phyloP scores from a whole-genome alignment of 495 filamentous ascomycete species.

The Hypoxylon lenormandii region DNA sequence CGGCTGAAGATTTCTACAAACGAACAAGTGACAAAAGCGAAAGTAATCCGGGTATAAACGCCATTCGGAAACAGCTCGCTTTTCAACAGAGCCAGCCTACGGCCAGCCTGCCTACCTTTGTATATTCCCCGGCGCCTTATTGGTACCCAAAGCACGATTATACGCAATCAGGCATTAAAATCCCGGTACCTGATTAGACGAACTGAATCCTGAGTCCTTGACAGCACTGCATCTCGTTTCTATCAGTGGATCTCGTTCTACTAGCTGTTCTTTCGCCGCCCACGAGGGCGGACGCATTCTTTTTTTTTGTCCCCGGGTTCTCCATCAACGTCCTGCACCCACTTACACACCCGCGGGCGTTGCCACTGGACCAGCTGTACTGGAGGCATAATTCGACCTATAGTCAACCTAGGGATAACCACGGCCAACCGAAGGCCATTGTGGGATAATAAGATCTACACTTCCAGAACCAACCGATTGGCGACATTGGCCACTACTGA shows the following conservation, averaged over 20 bases:
- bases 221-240: slow-evolving; percentile 22
- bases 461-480: slow-evolving; percentile 19
- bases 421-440: slow-evolving; percentile 27
- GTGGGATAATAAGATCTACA: slow-evolving; percentile 38
- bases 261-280: slow-evolving; percentile 27
- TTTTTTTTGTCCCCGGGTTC: slow-evolving; percentile 14
- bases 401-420: slow-evolving; percentile 17
- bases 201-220: slow-evolving; percentile 2
- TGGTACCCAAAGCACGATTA: slow-evolving; percentile 45
- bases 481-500: slow-evolving; percentile 24
- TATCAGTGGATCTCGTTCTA: slow-evolving; percentile 24
- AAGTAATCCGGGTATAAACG: slow-evolving; percentile 24
- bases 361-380: slow-evolving; percentile 30
- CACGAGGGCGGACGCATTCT: slow-evolving; percentile 4
- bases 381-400: neutral
- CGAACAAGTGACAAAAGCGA: slow-evolving; percentile 20
- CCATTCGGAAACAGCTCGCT: slow-evolving; percentile 26
- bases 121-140: slow-evolving; percentile 34
- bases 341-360: slow-evolving; percentile 26
- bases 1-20: slow-evolving; percentile 14
- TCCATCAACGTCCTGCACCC: slow-evolving; percentile 19
- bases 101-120: slow-evolving; percentile 3
- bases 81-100: slow-evolving; percentile 1
- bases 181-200: slow-evolving; percentile 28
- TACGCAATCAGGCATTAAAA: slow-evolving; percentile 46